Percentiles rank a stretch among this genome's conserved stretches.
Evolutionary conservation across 805 yeast species (phyloP).

Genomic region (Candida bentonensis): DNA sequence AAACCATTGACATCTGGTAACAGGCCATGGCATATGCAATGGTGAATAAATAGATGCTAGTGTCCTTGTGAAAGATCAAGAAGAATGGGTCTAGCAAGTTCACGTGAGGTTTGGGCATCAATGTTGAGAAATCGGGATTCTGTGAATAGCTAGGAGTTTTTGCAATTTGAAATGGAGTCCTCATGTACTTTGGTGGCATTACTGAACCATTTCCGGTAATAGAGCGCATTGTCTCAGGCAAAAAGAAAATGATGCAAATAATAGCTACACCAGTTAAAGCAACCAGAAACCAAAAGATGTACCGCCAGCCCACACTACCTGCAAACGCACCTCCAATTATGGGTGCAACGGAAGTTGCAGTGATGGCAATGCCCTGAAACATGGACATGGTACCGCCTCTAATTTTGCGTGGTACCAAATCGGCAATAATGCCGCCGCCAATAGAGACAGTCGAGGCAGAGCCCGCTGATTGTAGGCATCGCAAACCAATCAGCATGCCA

Average conservation of each 20-base stretch:
- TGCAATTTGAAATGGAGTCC: constrained; percentile 1
- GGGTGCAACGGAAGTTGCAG: constrained; percentile 73
- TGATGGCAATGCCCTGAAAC: constrained; percentile 45
- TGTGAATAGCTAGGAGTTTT: neutral
- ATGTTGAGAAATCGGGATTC: neutral
- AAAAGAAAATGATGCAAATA: constrained; percentile 40
- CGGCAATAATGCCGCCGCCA: constrained; percentile 59
- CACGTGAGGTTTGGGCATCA: neutral
- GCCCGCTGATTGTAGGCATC: constrained; percentile 65
- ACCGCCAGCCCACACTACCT: constrained; percentile 50
- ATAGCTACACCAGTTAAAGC: constrained; percentile 18
- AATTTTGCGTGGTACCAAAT: constrained; percentile 46
- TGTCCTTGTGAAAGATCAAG: constrained; percentile 20
- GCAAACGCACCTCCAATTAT: constrained; percentile 42
- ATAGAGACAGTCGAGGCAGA: constrained; percentile 66
- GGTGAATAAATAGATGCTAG: constrained; percentile 37
- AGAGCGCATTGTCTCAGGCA: constrained; percentile 67
- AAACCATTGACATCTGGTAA: constrained; percentile 61
- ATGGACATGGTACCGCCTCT: constrained; percentile 63
- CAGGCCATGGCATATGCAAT: constrained; percentile 48
- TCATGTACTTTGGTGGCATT: constrained; percentile 18
- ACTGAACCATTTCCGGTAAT: constrained; percentile 66
- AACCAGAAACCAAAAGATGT: constrained; percentile 43
- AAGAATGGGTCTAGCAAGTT: neutral
- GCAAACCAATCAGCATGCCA: constrained; percentile 44